phyloP scores from a whole-genome alignment of 176 grass and related monocot genomes.

The Coix lacrymajobi region DNA sequence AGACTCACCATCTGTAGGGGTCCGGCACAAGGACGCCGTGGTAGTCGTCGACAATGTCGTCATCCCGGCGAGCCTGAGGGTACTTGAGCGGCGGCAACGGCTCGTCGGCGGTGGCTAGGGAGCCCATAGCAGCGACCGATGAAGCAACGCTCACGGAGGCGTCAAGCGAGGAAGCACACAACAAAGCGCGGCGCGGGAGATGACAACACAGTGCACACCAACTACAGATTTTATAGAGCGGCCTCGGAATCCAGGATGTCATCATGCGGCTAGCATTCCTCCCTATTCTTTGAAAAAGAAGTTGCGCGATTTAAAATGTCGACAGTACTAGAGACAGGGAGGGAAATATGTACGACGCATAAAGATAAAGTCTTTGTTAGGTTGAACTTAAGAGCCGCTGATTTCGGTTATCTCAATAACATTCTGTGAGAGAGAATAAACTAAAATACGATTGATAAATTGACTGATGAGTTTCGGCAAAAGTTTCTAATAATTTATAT shows the following conservation, averaged over 20 bases:
- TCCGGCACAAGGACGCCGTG: constrained; percentile 75
- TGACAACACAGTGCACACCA: background rate
- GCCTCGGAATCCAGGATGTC: constrained; percentile 19
- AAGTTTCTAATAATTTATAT: background rate
- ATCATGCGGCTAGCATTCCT: background rate
- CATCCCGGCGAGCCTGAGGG: constrained; percentile 57
- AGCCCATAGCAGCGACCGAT: constrained; percentile 39
- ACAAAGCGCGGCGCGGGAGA: background rate
- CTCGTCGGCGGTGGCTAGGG: constrained; percentile 35
- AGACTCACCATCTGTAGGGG: constrained; percentile 78
- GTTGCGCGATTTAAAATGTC: background rate
- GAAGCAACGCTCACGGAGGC: background rate
- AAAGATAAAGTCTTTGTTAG: background rate
- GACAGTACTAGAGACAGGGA: background rate
- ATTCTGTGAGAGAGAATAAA: no score
- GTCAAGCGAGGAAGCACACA: background rate
- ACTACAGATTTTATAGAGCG: background rate
- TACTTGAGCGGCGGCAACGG: constrained; percentile 44
- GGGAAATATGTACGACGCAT: background rate
- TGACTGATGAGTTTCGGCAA: no score
- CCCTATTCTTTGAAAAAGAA: background rate
- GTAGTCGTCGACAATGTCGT: constrained; percentile 65
- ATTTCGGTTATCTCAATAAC: no score
- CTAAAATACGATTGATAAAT: no score
- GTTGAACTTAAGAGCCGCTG: no score